Evolutionary conservation across 805 yeast genomes (phyloP), one percentile per base, ranked within the genome.

Genomic region (Metschnikowia picachoensis): DNA sequence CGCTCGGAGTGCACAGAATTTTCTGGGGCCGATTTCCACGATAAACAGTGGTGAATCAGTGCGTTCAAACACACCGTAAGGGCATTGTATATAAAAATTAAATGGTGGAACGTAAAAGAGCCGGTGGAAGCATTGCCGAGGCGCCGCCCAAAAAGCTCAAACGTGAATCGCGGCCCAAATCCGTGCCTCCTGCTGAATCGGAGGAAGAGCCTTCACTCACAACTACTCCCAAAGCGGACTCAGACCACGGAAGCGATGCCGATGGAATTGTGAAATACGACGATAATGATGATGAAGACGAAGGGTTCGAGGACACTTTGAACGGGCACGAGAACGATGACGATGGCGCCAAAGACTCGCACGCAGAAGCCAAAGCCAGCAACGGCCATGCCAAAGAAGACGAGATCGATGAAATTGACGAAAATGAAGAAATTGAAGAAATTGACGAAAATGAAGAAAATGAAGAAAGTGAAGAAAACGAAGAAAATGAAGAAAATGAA

Each of bases 101-200:
- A 37, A 67, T 66, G 71, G 67, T 61, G 16, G 74, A 66, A 45
- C 63, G 66, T 41, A 69, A 66, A 50, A 48, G 73, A 46, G 53
- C 56, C 16, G 59, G 59, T 34, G 48, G 61, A 15, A 48, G 55
- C n/a, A 47, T 53, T 29, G 51, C 60, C 17, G 68, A 61, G 20
- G 66, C 60, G n/a, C 64, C 60, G 15, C 62, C 36, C 39, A 51
- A 41, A 44, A 53, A 34, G 46, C 31, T 16, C 39, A 52, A 37
- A 37, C 54, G 50, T 34, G 54, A 58, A n/a, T 13, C 43, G 39
- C 58, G 53, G 16, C 58, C 49, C 17, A 62, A 65, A 16, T 58
- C 62, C 11, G 25, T 20, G 25, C 25, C 25, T 20, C 25, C 25
- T 20, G 25, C 1, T 20, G 58, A 60, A 28, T 57, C 56, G 37